Percentiles rank a stretch among this genome's conserved stretches.
Evolutionary conservation across 2,329 filamentous ascomycete species (phyloP).

Genomic region (Periconia sp.): DNA sequence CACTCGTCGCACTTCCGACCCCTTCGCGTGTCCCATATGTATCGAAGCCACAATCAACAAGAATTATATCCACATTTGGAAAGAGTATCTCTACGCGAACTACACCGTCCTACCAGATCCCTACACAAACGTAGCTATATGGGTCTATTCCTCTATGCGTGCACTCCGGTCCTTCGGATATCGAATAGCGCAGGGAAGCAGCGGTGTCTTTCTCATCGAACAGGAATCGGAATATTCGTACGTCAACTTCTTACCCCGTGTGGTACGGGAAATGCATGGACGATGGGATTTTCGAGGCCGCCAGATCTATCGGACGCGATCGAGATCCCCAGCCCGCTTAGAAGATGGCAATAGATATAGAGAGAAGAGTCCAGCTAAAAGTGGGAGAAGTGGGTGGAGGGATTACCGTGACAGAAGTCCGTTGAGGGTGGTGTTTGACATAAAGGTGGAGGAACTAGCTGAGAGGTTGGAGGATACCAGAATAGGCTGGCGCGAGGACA

Average conservation of each 20-base stretch:
- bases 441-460: neutral
- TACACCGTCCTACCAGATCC: neutral
- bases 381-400: neutral
- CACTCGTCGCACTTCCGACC: neutral
- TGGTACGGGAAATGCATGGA: neutral
- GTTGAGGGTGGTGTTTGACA: neutral
- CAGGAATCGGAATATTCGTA: neutral
- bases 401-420: slow-evolving; percentile 2
- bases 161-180: neutral
- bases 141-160: neutral
- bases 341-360: neutral
- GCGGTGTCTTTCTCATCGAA: neutral
- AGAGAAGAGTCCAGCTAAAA: neutral
- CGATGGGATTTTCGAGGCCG: slow-evolving; percentile 2
- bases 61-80: slow-evolving; percentile 5
- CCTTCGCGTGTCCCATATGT: slow-evolving; percentile 3
- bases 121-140: neutral
- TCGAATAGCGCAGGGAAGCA: neutral
- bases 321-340: neutral
- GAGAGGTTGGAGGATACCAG: slow-evolving; percentile 3
- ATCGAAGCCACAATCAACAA: slow-evolving; percentile 1
- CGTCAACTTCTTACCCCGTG: neutral
- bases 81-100: slow-evolving; percentile 1
- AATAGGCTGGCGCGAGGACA: slow-evolving; percentile 1
- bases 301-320: neutral